Evolutionary conservation across 140 eudicot genomes (phyloP).

Genomic region (Senecio squalidus): DNA sequence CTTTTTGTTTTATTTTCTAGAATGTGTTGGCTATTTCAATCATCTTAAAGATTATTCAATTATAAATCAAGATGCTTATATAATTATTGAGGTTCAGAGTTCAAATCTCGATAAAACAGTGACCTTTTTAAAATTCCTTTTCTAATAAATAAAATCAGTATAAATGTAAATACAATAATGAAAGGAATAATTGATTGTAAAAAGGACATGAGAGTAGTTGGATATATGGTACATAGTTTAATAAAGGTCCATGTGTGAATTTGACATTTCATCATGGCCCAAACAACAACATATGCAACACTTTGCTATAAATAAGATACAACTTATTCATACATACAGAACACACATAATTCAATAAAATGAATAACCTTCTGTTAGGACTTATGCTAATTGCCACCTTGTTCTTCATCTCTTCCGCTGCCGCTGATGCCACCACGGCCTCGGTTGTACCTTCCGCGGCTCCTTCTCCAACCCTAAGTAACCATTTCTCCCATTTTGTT

Average conservation of each 20-base stretch:
- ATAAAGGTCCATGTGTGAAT: conserved; percentile 15
- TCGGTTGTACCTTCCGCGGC: background rate
- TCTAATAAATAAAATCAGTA: too few species aligned
- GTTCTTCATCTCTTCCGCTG: conserved; percentile 5
- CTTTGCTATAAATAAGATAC: conserved; percentile 8
- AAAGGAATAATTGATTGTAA: conserved; percentile 1
- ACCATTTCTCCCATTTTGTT: background rate
- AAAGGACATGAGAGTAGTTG: conserved; percentile 12
- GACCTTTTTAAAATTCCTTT: too few species aligned
- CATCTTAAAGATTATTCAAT: too few species aligned
- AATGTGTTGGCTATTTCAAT: too few species aligned
- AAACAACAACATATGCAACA: background rate
- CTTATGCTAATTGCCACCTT: conserved; percentile 10
- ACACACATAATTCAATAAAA: background rate
- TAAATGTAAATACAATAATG: background rate
- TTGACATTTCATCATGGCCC: background rate
- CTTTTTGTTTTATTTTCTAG: too few species aligned
- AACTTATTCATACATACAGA: background rate
- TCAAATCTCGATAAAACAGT: too few species aligned
- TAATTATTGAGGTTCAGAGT: too few species aligned
- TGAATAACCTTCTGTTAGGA: conserved; percentile 8
- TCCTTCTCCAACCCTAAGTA: conserved; percentile 18
- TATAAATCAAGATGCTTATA: too few species aligned
- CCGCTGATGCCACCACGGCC: background rate
- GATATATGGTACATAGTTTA: conserved; percentile 9